Evolutionary conservation across 1,284 basidiomycete species (phyloP).

Genomic region (Phylloporus sp.): DNA sequence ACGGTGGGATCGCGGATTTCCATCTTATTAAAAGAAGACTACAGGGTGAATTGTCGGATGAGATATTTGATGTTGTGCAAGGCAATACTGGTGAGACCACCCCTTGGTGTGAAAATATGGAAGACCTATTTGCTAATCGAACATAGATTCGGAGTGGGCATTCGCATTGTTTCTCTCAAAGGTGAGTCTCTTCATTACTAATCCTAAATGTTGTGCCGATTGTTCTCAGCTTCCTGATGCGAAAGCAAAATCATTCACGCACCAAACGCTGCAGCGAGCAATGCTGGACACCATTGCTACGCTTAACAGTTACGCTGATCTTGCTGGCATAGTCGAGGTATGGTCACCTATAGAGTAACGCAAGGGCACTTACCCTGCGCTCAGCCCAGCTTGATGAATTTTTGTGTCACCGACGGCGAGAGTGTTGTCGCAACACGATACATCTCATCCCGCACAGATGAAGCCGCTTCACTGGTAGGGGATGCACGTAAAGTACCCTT

Average conservation of each 20-base stretch:
- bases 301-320: slow-evolving; percentile 79
- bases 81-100: slow-evolving; percentile 82
- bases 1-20: slow-evolving; percentile 88
- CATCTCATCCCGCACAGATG: slow-evolving; percentile 88
- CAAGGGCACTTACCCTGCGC: slow-evolving; percentile 10
- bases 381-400: slow-evolving; percentile 93
- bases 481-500: not conserved
- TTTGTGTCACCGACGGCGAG: slow-evolving; percentile 94
- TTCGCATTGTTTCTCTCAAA: slow-evolving; percentile 91
- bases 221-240: slow-evolving; percentile 74
- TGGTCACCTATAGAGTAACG: slow-evolving; percentile 14
- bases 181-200: slow-evolving; percentile 41
- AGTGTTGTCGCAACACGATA: slow-evolving; percentile 95
- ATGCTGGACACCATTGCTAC: slow-evolving; percentile 87
- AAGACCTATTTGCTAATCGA: slow-evolving; percentile 5
- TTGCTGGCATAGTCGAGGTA: slow-evolving; percentile 75
- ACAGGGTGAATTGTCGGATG: slow-evolving; percentile 77
- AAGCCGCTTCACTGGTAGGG: slow-evolving; percentile 87
- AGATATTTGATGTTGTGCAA: slow-evolving; percentile 83
- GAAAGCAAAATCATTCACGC: slow-evolving; percentile 70
- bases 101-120: not conserved
- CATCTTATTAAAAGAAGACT: slow-evolving; percentile 78
- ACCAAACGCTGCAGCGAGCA: slow-evolving; percentile 68
- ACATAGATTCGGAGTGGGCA: slow-evolving; percentile 90
- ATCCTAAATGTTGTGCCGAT: slow-evolving; percentile 5